These are phyloP conservation scores for Grosmannia serpens DNA, from an alignment of 2,329 filamentous ascomycete species.

Conservation along the genomic window DNA sequence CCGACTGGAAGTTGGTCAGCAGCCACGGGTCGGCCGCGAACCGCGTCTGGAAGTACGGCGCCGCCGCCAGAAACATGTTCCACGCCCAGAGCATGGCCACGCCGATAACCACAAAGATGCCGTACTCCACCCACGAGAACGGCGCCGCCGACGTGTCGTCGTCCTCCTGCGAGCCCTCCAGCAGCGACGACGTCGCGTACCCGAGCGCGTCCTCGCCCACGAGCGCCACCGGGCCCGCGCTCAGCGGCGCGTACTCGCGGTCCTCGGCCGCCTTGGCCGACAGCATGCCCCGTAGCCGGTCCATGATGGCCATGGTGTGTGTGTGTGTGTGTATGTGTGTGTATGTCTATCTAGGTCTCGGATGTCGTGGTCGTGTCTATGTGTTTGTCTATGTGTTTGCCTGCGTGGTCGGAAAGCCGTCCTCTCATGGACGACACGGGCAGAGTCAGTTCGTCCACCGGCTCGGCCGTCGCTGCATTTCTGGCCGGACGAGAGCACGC, in stretches of 20 bases:
- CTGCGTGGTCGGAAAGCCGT: not conserved
- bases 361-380: too few species aligned
- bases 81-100: constrained; percentile 97
- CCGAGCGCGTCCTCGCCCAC: constrained; percentile 16
- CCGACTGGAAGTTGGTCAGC: constrained; percentile 73
- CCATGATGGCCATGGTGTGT: constrained; percentile 18
- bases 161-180: constrained; percentile 13
- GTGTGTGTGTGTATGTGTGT: not conserved
- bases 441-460: not conserved
- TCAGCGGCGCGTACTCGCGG: constrained; percentile 23
- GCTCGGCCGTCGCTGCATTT: not conserved
- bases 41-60: constrained; percentile 81
- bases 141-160: constrained; percentile 23
- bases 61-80: constrained; percentile 98
- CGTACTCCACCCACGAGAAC: constrained; percentile 82
- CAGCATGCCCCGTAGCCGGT: constrained; percentile 27
- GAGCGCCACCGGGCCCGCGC: constrained; percentile 15
- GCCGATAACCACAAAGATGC: constrained; percentile 73
- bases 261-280: constrained; percentile 14
- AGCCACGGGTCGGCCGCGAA: constrained; percentile 63
- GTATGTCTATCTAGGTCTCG: too few species aligned
- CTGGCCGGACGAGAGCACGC: not conserved
- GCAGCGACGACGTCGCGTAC: constrained; percentile 10
- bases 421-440: not conserved
- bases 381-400: not conserved